These are phyloP conservation scores for Jamesozyma gamospora DNA, from an alignment of 805 yeast species.

Conservation along the genomic window DNA sequence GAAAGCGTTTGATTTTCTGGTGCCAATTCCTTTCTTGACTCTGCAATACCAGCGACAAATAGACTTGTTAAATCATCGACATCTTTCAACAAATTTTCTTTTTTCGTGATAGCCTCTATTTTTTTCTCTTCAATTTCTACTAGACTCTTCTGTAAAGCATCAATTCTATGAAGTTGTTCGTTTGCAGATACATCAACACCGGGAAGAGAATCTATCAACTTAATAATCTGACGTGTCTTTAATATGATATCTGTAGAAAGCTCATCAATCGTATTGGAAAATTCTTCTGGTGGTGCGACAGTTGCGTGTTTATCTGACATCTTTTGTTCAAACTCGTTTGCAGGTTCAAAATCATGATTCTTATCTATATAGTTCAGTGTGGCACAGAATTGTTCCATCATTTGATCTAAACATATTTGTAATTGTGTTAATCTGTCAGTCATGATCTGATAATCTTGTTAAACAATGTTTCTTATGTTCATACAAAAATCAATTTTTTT, in stretches of 20 bases:
- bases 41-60: slow-evolving; percentile 31
- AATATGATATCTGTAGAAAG: slow-evolving; percentile 75
- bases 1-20: neutral
- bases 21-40: slow-evolving; percentile 19
- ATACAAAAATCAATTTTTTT: too few relatives aligned
- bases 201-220: slow-evolving; percentile 80
- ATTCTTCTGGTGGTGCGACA: slow-evolving; percentile 41
- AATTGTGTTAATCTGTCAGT: slow-evolving; percentile 84
- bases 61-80: slow-evolving; percentile 58
- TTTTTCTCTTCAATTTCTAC: slow-evolving; percentile 50
- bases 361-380: slow-evolving; percentile 72
- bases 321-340: slow-evolving; percentile 40
- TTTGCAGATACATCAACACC: slow-evolving; percentile 81
- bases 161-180: slow-evolving; percentile 59
- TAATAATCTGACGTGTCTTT: slow-evolving; percentile 77
- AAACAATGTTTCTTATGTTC: neutral
- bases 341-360: slow-evolving; percentile 51
- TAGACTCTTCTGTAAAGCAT: slow-evolving; percentile 51
- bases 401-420: slow-evolving; percentile 74
- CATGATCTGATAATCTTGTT: slow-evolving; percentile 32
- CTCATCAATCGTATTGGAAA: slow-evolving; percentile 51
- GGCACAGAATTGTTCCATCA: slow-evolving; percentile 71
- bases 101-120: slow-evolving; percentile 46
- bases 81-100: slow-evolving; percentile 50
- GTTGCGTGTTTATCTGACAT: slow-evolving; percentile 51